phyloP scores from a whole-genome alignment of 2,329 filamentous ascomycete genomes.

The Bipolaris victoriae region DNA sequence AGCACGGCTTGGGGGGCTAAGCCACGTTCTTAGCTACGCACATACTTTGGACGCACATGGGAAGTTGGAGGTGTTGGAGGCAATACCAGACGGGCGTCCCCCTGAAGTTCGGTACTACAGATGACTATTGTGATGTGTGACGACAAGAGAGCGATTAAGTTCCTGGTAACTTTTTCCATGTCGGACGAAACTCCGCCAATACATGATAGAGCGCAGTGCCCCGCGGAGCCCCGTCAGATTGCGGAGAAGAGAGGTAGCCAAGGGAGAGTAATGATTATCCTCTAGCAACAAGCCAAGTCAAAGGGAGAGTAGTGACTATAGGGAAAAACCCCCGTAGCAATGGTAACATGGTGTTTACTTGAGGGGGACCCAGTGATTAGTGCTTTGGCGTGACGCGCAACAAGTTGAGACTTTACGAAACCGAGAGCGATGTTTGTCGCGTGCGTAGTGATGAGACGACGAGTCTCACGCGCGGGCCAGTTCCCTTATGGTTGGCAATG shows the following conservation, averaged over 20 bases:
- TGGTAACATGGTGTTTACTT: background rate
- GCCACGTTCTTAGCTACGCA: background rate
- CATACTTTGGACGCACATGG: background rate
- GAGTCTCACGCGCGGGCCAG: background rate
- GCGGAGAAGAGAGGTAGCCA: constrained; percentile 5
- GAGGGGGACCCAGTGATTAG: constrained; percentile 1
- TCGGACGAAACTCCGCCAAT: constrained; percentile 2
- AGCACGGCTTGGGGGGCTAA: background rate
- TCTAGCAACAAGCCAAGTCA: too few species aligned
- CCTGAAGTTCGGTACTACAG: background rate
- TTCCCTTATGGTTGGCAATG: background rate
- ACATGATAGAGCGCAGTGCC: background rate
- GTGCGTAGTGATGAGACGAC: background rate
- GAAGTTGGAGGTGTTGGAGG: background rate
- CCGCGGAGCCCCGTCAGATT: background rate
- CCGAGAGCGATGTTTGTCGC: background rate
- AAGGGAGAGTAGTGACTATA: background rate
- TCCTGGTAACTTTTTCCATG: background rate
- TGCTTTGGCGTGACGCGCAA: background rate
- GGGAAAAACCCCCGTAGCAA: background rate
- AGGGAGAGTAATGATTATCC: background rate
- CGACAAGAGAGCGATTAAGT: background rate
- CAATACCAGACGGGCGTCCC: background rate
- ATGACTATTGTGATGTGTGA: background rate
- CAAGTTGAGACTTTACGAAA: background rate